Conservation (phyloP, 1,284 basidiomycete genomes). For the Malassezia psittaci region DNA sequence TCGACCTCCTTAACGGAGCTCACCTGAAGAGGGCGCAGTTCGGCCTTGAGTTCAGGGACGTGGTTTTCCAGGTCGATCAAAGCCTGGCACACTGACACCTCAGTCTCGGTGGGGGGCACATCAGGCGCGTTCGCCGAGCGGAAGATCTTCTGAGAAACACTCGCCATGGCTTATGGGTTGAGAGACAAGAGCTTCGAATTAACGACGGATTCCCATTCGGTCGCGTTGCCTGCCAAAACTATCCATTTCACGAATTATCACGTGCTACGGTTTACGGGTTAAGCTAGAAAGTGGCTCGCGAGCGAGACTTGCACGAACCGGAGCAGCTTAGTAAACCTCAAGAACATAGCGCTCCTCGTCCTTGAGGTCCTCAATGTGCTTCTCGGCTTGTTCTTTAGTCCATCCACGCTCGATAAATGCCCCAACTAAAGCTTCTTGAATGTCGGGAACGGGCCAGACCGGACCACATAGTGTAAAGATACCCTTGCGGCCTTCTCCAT, state of each 20-base stretch:
- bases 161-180: constrained; percentile 31
- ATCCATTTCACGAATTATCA: constrained; percentile 11
- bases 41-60: constrained; percentile 90
- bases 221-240: constrained; percentile 7
- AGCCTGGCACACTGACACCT: constrained; percentile 86
- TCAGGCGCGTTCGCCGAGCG: constrained; percentile 86
- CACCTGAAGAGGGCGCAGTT: constrained; percentile 91
- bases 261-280: constrained; percentile 2
- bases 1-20: constrained; percentile 97
- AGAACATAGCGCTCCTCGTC: constrained; percentile 95
- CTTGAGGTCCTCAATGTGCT: constrained; percentile 79
- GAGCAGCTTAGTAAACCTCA: constrained; percentile 57
- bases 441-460: constrained; percentile 96
- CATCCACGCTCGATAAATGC: constrained; percentile 63
- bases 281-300: background rate
- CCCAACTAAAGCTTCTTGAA: constrained; percentile 78
- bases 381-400: constrained; percentile 62
- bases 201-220: background rate
- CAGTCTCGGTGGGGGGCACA: constrained; percentile 79
- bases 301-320: too few relatives aligned
- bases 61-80: constrained; percentile 95
- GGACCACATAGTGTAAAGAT: constrained; percentile 96
- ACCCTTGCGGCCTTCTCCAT: constrained; percentile 32
- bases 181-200: constrained; percentile 7
- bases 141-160: constrained; percentile 63